phyloP scores from a whole-genome alignment of 1,284 basidiomycete genomes.

The Taiwanofungus camphoratus region DNA sequence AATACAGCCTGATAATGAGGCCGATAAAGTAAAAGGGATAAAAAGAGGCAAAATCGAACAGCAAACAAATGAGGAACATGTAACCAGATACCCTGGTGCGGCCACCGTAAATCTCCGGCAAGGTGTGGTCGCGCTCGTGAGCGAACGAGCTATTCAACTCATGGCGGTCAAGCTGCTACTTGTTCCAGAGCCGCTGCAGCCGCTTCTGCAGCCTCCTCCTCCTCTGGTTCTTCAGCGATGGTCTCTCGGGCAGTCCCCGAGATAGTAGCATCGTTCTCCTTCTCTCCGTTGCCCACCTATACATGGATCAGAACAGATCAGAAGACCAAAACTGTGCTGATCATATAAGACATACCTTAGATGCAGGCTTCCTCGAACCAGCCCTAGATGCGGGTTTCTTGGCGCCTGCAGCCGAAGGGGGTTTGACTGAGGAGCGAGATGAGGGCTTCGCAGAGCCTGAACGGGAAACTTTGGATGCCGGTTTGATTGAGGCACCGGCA shows the following conservation, averaged over 20 bases:
- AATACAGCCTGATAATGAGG: slow-evolving; percentile 9
- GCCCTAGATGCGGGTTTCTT: slow-evolving; percentile 31
- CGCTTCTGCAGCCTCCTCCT: slow-evolving; percentile 27
- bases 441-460: slow-evolving; percentile 26
- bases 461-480: slow-evolving; percentile 27
- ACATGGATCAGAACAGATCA: slow-evolving; percentile 1
- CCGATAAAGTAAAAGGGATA: slow-evolving; percentile 19
- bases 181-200: slow-evolving; percentile 15
- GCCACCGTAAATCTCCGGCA: no score
- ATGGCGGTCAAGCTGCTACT: slow-evolving; percentile 16
- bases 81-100: slow-evolving; percentile 1
- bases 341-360: slow-evolving; percentile 13
- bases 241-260: slow-evolving; percentile 23
- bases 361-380: slow-evolving; percentile 11
- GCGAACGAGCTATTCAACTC: no score
- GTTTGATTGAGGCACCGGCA: slow-evolving; percentile 23
- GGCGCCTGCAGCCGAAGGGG: slow-evolving; percentile 22
- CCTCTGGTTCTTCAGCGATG: slow-evolving; percentile 32
- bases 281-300: slow-evolving; percentile 20
- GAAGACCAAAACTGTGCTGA: slow-evolving; percentile 6
- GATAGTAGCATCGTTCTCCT: slow-evolving; percentile 21
- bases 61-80: slow-evolving; percentile 4
- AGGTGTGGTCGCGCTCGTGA: no score
- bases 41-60: slow-evolving; percentile 18
- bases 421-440: slow-evolving; percentile 27